phyloP scores from a whole-genome alignment of 225 moss, liverwort and hornwort genomes.

The Ulota crispa region DNA sequence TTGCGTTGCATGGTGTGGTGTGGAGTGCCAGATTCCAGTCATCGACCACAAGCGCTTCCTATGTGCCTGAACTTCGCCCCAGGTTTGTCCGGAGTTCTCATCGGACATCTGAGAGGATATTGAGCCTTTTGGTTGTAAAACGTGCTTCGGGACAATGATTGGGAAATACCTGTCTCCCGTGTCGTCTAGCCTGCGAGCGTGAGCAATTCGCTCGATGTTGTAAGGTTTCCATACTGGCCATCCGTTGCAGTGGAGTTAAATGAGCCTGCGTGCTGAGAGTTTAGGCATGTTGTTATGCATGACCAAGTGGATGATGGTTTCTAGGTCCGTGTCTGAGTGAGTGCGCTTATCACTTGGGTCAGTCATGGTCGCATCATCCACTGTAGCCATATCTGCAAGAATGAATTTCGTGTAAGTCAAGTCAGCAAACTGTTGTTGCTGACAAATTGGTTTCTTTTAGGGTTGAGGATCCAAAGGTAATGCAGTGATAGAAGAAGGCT shows the following conservation, averaged over 20 bases:
- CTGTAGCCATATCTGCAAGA: not conserved
- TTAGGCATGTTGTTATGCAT: not conserved
- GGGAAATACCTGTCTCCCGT: not conserved
- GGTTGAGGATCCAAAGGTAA: no score
- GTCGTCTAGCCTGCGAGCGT: not conserved
- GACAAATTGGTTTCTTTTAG: no score
- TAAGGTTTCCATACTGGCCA: not conserved
- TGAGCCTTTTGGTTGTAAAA: not conserved
- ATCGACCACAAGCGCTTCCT: no score
- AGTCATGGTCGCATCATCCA: not conserved
- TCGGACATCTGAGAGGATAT: no score
- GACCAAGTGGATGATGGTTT: not conserved
- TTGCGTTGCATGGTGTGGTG: no score
- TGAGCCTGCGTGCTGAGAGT: not conserved
- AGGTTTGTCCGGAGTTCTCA: no score
- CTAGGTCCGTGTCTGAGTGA: not conserved
- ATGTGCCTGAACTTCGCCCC: not conserved
- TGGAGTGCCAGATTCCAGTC: no score
- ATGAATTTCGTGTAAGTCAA: not conserved
- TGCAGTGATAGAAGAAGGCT: no score
- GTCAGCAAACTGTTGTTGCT: no score
- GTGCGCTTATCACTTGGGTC: not conserved
- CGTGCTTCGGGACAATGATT: not conserved
- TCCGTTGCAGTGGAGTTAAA: not conserved
- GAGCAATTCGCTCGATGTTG: not conserved